These are phyloP conservation scores for Salix dunnii DNA, from an alignment of 345 rosid genomes.

Conservation along the genomic window DNA sequence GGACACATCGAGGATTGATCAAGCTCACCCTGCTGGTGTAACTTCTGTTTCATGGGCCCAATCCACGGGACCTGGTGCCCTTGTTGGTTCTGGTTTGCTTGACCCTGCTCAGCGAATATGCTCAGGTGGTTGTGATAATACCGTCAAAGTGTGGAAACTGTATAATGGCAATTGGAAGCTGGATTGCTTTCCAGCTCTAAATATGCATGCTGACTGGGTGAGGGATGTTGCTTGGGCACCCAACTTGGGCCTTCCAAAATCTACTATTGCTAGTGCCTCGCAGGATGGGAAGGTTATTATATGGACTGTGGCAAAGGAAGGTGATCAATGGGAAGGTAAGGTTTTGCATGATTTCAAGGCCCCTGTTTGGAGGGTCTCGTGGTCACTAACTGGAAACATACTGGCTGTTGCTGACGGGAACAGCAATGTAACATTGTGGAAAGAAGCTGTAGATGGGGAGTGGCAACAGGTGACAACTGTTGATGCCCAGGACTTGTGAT, in stretches of 20 bases:
- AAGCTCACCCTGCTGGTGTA: slow-evolving; percentile 16
- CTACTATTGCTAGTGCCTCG: slow-evolving; percentile 18
- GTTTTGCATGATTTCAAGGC: slow-evolving; percentile 12
- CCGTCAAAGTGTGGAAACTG: slow-evolving; percentile 16
- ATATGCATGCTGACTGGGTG: slow-evolving; percentile 18
- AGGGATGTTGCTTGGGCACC: slow-evolving; percentile 24
- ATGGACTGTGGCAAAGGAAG: slow-evolving; percentile 19
- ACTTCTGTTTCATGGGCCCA: slow-evolving; percentile 19
- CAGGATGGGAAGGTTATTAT: slow-evolving; percentile 20
- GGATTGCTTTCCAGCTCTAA: slow-evolving; percentile 20
- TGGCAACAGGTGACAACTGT: slow-evolving; percentile 20
- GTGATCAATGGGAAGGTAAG: slow-evolving; percentile 19
- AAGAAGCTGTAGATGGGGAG: slow-evolving; percentile 20
- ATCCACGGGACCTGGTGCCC: slow-evolving; percentile 8
- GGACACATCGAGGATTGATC: slow-evolving; percentile 17
- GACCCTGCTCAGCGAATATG: slow-evolving; percentile 16
- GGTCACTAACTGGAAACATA: slow-evolving; percentile 19
- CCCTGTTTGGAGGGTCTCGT: slow-evolving; percentile 22
- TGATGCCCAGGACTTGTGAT: slow-evolving; percentile 4
- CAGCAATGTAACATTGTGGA: slow-evolving; percentile 12
- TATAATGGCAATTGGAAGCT: slow-evolving; percentile 13
- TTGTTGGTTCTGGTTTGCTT: slow-evolving; percentile 9
- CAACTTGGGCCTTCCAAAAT: slow-evolving; percentile 19
- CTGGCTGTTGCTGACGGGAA: slow-evolving; percentile 19
- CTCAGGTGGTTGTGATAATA: slow-evolving; percentile 15